Conservation (phyloP, 805 yeast species). For the Lipomyces starkeyi region DNA sequence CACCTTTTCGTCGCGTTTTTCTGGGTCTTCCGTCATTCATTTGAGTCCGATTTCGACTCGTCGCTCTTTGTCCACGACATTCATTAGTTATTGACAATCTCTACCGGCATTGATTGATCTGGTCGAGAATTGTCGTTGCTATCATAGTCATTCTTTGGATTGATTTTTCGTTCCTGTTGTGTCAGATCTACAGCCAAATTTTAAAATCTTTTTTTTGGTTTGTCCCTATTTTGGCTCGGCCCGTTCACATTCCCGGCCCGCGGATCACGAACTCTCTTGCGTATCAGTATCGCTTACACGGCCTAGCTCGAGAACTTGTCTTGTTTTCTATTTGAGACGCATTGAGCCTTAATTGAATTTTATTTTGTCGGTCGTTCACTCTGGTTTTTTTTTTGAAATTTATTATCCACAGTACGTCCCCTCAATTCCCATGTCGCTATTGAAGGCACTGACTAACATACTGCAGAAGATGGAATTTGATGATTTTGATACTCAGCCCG, state of each 20-base stretch:
- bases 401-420: neutral
- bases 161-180: neutral
- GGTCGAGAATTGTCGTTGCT: neutral
- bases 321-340: neutral
- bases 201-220: neutral
- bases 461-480: conserved; percentile 1
- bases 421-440: neutral
- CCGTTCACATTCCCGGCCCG: neutral
- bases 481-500: conserved; percentile 5
- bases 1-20: neutral
- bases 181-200: neutral
- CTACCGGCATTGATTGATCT: neutral
- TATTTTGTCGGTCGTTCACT: neutral
- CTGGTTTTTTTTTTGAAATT: neutral
- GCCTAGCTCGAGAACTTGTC: neutral
- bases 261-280: neutral
- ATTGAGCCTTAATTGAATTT: neutral
- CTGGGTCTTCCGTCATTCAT: neutral
- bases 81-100: neutral
- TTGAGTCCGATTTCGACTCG: conserved; percentile 5
- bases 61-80: neutral
- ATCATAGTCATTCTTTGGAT: neutral
- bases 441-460: neutral
- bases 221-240: neutral
- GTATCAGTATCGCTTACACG: neutral